phyloP scores from a whole-genome alignment of 371 early-diverging fungal species.

The Apophysomyces variabilis region DNA sequence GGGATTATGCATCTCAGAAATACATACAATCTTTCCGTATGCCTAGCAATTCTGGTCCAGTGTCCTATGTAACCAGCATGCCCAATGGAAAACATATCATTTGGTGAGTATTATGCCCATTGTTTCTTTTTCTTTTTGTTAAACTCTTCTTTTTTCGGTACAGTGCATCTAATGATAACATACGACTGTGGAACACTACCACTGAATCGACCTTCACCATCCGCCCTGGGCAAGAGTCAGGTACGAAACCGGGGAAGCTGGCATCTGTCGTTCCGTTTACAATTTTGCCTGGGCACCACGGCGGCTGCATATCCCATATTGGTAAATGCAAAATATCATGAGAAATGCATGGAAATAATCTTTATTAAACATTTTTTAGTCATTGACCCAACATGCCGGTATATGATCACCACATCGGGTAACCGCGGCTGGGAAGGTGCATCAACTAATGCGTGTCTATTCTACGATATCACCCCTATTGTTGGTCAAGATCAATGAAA shows the following conservation, averaged over 20 bases:
- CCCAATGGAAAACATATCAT: slow-evolving; percentile 84
- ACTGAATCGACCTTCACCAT: slow-evolving; percentile 46
- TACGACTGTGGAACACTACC: slow-evolving; percentile 86
- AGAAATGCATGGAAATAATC: no score
- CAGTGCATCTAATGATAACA: slow-evolving; percentile 91
- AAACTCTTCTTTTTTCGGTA: no score
- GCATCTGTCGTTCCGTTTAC: slow-evolving; percentile 46
- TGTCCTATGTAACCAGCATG: slow-evolving; percentile 77
- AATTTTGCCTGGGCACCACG: slow-evolving; percentile 55
- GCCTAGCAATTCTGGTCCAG: slow-evolving; percentile 92
- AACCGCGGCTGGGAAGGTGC: slow-evolving; percentile 93
- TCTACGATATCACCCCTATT: slow-evolving; percentile 72
- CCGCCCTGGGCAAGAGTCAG: slow-evolving; percentile 31
- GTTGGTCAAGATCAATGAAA: slow-evolving; percentile 4
- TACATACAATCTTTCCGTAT: slow-evolving; percentile 75
- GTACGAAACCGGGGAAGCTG: slow-evolving; percentile 25
- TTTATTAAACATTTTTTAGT: slow-evolving; percentile 35
- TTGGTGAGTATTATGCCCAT: slow-evolving; percentile 56
- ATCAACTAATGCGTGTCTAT: slow-evolving; percentile 80
- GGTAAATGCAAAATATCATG: slow-evolving; percentile 46
- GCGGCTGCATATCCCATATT: slow-evolving; percentile 82
- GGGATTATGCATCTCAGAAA: slow-evolving; percentile 73
- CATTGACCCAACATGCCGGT: slow-evolving; percentile 74
- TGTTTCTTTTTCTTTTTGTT: no score
- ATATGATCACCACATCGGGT: slow-evolving; percentile 89